A percentile compares a stretch with the other conserved stretches of the same genome.
These are phyloP conservation scores for Populus ilicifolia DNA, from an alignment of 345 rosid genomes.

Conservation along the genomic window DNA sequence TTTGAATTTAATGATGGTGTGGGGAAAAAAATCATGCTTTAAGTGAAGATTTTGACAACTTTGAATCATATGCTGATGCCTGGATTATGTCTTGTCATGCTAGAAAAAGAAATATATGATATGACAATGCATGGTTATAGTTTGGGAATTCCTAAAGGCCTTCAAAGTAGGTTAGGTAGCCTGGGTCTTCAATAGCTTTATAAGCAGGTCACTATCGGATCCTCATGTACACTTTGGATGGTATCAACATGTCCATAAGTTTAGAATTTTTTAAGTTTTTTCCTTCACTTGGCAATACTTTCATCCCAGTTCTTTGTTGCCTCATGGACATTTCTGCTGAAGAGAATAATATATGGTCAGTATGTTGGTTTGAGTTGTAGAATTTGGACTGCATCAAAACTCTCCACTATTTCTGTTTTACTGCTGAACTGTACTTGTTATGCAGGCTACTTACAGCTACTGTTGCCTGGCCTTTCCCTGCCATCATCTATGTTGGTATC, in stretches of 20 bases:
- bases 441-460: constrained; percentile 89
- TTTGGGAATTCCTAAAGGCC: background rate
- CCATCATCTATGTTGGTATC: constrained; percentile 77
- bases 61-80: background rate
- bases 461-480: constrained; percentile 93
- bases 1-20: too few species aligned
- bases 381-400: background rate
- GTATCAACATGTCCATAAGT: background rate
- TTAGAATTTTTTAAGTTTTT: background rate
- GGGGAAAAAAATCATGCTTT: background rate
- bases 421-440: constrained; percentile 17
- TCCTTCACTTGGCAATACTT: background rate
- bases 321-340: background rate
- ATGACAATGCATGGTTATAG: background rate
- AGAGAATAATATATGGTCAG: background rate
- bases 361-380: background rate
- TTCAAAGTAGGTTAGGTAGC: background rate
- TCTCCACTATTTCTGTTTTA: background rate
- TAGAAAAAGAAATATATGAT: background rate
- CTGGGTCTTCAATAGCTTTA: background rate
- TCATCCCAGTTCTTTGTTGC: background rate
- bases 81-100: background rate
- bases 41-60: too few species aligned
- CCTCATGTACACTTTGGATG: background rate
- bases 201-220: background rate